Evolutionary conservation across 1,284 basidiomycete genomes (phyloP).

Genomic region (Spongiforma sp.): DNA sequence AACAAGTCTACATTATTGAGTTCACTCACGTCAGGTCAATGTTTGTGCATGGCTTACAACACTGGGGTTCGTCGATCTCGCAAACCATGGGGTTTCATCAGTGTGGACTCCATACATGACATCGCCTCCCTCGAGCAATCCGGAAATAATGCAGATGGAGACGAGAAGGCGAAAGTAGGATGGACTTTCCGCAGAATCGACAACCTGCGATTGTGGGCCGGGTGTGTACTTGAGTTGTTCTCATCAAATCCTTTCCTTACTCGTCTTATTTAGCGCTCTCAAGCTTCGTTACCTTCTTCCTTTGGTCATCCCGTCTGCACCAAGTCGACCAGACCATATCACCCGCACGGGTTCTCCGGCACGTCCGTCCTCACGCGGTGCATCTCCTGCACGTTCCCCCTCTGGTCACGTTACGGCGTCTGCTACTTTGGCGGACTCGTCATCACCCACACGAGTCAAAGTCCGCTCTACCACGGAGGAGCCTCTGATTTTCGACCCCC

Average conservation of each 20-base stretch:
- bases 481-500: conserved; percentile 68
- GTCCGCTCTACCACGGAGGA: conserved; percentile 32
- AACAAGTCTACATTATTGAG: conserved; percentile 53
- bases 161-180: conserved; percentile 47
- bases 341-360: conserved; percentile 30
- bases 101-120: conserved; percentile 77
- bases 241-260: not conserved
- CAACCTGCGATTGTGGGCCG: conserved; percentile 83
- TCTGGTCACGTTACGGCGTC: conserved; percentile 12
- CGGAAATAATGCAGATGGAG: conserved; percentile 42
- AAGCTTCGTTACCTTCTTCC: conserved; percentile 82
- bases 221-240: conserved; percentile 51
- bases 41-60: conserved; percentile 85
- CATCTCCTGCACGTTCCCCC: conserved; percentile 29
- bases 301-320: conserved; percentile 57
- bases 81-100: conserved; percentile 89
- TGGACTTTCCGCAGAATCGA: conserved; percentile 87
- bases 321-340: conserved; percentile 35
- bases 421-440: conserved; percentile 6
- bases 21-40: conserved; percentile 76
- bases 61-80: conserved; percentile 76
- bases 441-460: conserved; percentile 22
- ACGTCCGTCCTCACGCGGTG: conserved; percentile 24
- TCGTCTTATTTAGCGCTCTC: conserved; percentile 59
- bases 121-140: conserved; percentile 65